Conservation (phyloP, 2,329 filamentous ascomycete species). For the Nakataea oryzae region DNA sequence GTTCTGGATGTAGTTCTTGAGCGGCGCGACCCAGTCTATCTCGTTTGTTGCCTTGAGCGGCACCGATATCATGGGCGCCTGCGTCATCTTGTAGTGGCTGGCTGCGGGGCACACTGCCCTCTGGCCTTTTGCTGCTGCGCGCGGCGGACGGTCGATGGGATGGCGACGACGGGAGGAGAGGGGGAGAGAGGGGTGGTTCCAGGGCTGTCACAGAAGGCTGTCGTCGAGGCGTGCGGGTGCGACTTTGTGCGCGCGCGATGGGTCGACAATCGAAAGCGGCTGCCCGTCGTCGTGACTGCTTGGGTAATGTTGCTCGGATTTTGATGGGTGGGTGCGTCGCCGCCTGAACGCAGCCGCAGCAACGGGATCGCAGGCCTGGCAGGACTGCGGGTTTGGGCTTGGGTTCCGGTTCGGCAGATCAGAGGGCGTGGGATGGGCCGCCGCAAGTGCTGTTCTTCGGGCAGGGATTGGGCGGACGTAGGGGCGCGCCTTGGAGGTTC, state of each 20-base stretch:
- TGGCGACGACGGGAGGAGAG: too few relatives aligned
- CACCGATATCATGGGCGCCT: slow-evolving; percentile 90
- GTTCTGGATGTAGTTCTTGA: slow-evolving; percentile 87
- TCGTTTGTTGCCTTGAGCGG: slow-evolving; percentile 92
- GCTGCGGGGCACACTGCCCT: not conserved
- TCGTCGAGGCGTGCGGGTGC: not conserved
- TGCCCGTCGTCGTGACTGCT: not conserved
- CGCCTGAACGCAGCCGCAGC: not conserved
- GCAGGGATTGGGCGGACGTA: not conserved
- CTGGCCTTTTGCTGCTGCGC: not conserved
- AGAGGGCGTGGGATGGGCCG: not conserved
- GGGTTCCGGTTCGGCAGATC: not conserved
- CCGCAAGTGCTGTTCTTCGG: not conserved
- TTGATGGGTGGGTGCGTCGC: not conserved
- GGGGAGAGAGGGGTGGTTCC: not conserved
- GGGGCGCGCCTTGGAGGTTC: not conserved
- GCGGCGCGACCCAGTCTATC: slow-evolving; percentile 90
- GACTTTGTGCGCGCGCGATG: not conserved
- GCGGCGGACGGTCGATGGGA: not conserved
- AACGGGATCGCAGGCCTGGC: too few relatives aligned
- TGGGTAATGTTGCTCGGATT: not conserved
- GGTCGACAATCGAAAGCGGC: not conserved
- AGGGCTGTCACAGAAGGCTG: not conserved
- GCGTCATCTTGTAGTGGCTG: slow-evolving; percentile 47
- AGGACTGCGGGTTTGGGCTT: not conserved